Conservation (phyloP, 345 rosid genomes). For the Geranium brycei region DNA sequence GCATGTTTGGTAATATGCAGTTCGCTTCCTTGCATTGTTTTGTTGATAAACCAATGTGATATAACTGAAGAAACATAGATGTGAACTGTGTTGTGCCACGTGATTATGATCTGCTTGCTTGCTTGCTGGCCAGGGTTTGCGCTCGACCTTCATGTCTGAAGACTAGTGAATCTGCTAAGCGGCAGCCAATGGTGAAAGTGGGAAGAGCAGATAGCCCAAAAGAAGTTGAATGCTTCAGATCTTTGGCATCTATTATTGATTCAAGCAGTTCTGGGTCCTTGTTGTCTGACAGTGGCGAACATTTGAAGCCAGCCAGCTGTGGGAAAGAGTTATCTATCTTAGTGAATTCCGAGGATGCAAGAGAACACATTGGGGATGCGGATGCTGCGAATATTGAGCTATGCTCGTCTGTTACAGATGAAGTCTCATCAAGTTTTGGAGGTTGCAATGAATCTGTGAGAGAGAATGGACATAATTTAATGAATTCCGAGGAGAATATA, state of each 20-base stretch:
- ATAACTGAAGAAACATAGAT: background rate
- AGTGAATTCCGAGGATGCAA: background rate
- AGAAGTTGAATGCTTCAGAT: background rate
- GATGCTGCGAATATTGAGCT: background rate
- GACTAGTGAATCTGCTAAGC: constrained; percentile 21
- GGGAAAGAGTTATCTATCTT: background rate
- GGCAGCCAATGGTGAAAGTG: background rate
- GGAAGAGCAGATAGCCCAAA: background rate
- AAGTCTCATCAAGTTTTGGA: too few species aligned
- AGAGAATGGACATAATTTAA: background rate
- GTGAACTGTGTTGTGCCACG: background rate
- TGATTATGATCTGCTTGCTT: constrained; percentile 6
- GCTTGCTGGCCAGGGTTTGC: constrained; percentile 33
- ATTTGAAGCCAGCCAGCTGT: background rate
- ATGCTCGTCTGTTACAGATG: too few species aligned
- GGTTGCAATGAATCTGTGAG: background rate
- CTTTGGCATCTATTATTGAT: background rate
- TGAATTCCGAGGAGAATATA: background rate
- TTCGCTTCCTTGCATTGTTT: background rate
- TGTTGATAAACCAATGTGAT: background rate
- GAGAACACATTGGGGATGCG: background rate
- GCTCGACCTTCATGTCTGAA: constrained; percentile 40
- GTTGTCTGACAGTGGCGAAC: background rate
- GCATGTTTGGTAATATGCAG: too few species aligned
- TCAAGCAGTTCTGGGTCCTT: background rate